Evolutionary conservation across 2,329 filamentous ascomycete genomes (phyloP).

Genomic region (Trichoderma aggressivum): DNA sequence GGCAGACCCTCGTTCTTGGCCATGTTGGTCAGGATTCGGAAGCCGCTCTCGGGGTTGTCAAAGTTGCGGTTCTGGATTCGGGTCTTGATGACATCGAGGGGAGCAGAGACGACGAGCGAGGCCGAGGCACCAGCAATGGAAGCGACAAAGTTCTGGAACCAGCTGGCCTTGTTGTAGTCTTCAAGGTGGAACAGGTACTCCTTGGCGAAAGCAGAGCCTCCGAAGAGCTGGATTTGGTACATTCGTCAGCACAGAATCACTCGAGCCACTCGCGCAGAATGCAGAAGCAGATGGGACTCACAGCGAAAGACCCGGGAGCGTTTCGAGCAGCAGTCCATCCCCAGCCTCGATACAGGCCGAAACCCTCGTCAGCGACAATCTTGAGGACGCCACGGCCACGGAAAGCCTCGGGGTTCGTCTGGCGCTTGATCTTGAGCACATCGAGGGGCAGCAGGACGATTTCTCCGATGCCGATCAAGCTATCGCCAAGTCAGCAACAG

Average conservation of each 20-base stretch:
- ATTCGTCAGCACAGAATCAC: not conserved
- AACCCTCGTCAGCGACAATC: slow-evolving; percentile 91
- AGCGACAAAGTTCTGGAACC: slow-evolving; percentile 96
- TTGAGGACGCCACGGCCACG: slow-evolving; percentile 84
- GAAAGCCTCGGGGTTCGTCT: slow-evolving; percentile 98
- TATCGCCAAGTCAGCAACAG: slow-evolving; percentile 32
- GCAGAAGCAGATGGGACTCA: slow-evolving; percentile 43
- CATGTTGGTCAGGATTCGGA: slow-evolving; percentile 91
- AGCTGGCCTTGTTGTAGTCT: slow-evolving; percentile 93
- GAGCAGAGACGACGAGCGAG: slow-evolving; percentile 93
- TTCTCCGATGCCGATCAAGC: slow-evolving; percentile 94
- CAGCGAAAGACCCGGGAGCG: slow-evolving; percentile 92
- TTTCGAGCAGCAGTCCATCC: slow-evolving; percentile 97
- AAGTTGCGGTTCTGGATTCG: slow-evolving; percentile 98
- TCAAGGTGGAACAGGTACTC: slow-evolving; percentile 86
- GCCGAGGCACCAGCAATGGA: slow-evolving; percentile 93
- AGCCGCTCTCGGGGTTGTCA: slow-evolving; percentile 92
- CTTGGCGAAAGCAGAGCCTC: slow-evolving; percentile 95
- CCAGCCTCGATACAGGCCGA: slow-evolving; percentile 93
- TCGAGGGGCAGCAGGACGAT: slow-evolving; percentile 93
- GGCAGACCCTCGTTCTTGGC: slow-evolving; percentile 79
- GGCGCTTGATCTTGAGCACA: slow-evolving; percentile 98
- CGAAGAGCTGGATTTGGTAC: slow-evolving; percentile 68
- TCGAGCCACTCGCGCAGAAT: not conserved
- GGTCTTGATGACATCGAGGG: slow-evolving; percentile 96